Evolutionary conservation across 768 basidiomycete genomes (phyloP).

Genomic region (Phylloporus arenicola): DNA sequence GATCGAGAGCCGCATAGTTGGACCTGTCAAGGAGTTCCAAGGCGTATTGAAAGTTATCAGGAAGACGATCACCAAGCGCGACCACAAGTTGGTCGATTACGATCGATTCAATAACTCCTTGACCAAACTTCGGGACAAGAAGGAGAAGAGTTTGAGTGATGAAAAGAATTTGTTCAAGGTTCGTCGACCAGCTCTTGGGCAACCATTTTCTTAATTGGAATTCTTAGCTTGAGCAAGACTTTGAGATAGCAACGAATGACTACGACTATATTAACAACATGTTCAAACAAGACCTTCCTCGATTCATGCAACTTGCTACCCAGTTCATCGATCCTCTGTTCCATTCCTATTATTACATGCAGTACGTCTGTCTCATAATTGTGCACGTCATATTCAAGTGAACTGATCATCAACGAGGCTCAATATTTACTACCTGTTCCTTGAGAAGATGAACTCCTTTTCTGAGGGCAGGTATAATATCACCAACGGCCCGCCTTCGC

Average conservation of each 20-base stretch:
- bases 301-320: slow-evolving; percentile 84
- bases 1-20: slow-evolving; percentile 80
- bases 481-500: slow-evolving; percentile 54
- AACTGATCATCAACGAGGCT: slow-evolving; percentile 43
- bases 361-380: slow-evolving; percentile 51
- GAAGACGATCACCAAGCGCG: slow-evolving; percentile 93
- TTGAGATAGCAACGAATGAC: slow-evolving; percentile 85
- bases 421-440: slow-evolving; percentile 89
- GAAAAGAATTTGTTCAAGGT: slow-evolving; percentile 98
- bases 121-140: slow-evolving; percentile 95
- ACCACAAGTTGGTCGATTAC: slow-evolving; percentile 95
- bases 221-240: slow-evolving; percentile 87
- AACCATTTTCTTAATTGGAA: background rate
- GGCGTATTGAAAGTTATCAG: slow-evolving; percentile 80
- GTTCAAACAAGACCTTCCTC: slow-evolving; percentile 87
- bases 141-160: slow-evolving; percentile 92
- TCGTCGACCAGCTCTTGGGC: slow-evolving; percentile 10
- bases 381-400: background rate
- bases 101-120: slow-evolving; percentile 96
- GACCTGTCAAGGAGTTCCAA: slow-evolving; percentile 86
- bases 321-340: slow-evolving; percentile 96
- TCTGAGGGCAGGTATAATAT: slow-evolving; percentile 75
- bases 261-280: slow-evolving; percentile 90
- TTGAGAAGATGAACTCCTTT: slow-evolving; percentile 91
- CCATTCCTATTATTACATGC: slow-evolving; percentile 99